Evolutionary conservation across 2,329 filamentous ascomycete species (phyloP), one percentile per base, ranked within the genome.

Genomic region (Hypoxylon sp.): DNA sequence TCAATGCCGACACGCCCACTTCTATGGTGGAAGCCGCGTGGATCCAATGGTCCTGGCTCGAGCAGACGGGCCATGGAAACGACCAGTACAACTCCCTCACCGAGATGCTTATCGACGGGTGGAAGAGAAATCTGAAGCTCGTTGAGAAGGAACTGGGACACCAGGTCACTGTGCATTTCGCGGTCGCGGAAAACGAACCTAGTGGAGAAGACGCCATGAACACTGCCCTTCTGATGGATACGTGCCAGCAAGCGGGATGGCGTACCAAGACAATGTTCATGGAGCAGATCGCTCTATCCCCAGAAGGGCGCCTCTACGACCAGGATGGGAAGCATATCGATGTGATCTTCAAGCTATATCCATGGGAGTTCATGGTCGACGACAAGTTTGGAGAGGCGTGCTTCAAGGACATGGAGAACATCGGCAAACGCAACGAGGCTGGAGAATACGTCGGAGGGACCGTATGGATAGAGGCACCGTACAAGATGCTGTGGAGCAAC

Each of bases 401-500:
- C 40, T 62, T 62, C 59, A 20, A 30, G 50, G 59, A 62, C 30
- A 62, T 62, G 59, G 59, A 55, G 13, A 51, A 30, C 3, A 33
- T 55, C 50, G 59, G 58, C 10, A 27, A 54, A 27, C 49, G 59
- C 49, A 37, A 31, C 49, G 49, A 40, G 11, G 58, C 49, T 6
- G 58, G 58, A 11, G 49, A 61, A n/a, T 61, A 61, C 58, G 30
- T 54, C 58, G 58, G 58, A 2, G 59, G 59, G 3, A 62, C 59
- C 22, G 10, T 62, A 17, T 62, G 59, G 59, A 62, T 62, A 20
- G 59, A 62, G 22, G 31, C 59, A 22, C 59, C 59, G 40, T 62
- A 62, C 59, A 62, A 62, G 50, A 62, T 62, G 59, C 59, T 62
- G 50, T 62, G 59, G 59, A 62, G 59, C 59, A 62, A 62, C 25